These are phyloP conservation scores for Fusarium newnesense DNA, from an alignment of 2,329 filamentous ascomycete species.

Conservation along the genomic window DNA sequence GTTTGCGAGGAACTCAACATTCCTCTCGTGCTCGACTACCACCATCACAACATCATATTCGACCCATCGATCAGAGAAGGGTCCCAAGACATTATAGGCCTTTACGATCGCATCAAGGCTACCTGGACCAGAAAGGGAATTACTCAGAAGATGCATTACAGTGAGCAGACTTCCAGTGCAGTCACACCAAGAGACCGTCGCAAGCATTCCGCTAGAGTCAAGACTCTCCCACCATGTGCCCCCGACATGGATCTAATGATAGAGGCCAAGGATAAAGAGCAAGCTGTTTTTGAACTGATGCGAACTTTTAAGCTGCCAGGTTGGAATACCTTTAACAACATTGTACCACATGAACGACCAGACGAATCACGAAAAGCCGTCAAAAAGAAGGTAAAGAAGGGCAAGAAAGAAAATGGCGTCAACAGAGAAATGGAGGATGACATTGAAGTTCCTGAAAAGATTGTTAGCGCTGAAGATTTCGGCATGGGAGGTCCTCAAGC, in stretches of 20 bases:
- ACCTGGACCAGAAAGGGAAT: slow-evolving; percentile 89
- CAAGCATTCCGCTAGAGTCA: slow-evolving; percentile 85
- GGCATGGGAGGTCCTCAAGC: slow-evolving; percentile 87
- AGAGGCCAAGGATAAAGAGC: slow-evolving; percentile 97
- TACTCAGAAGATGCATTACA: slow-evolving; percentile 97
- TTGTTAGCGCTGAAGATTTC: slow-evolving; percentile 73
- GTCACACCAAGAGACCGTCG: slow-evolving; percentile 81
- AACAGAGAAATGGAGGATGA: slow-evolving; percentile 52
- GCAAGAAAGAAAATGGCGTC: slow-evolving; percentile 49
- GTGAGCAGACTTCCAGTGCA: slow-evolving; percentile 72
- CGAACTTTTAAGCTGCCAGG: slow-evolving; percentile 85
- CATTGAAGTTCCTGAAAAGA: slow-evolving; percentile 51
- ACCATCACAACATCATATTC: slow-evolving; percentile 96
- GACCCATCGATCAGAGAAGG: slow-evolving; percentile 81
- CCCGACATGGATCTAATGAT: slow-evolving; percentile 97
- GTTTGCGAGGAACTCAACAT: slow-evolving; percentile 95
- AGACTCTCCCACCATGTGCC: slow-evolving; percentile 82
- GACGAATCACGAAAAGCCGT: slow-evolving; percentile 72
- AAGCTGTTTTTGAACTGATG: slow-evolving; percentile 96
- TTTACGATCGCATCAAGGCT: slow-evolving; percentile 80
- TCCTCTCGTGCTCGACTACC: slow-evolving; percentile 89
- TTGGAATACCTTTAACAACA: slow-evolving; percentile 77
- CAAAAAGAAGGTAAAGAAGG: slow-evolving; percentile 54
- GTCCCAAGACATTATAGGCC: slow-evolving; percentile 78
- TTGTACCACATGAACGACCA: slow-evolving; percentile 78